Percentiles rank a stretch among this genome's conserved stretches.
phyloP scores from a whole-genome alignment of 768 basidiomycete species.

The Rhizopogon roseolus region DNA sequence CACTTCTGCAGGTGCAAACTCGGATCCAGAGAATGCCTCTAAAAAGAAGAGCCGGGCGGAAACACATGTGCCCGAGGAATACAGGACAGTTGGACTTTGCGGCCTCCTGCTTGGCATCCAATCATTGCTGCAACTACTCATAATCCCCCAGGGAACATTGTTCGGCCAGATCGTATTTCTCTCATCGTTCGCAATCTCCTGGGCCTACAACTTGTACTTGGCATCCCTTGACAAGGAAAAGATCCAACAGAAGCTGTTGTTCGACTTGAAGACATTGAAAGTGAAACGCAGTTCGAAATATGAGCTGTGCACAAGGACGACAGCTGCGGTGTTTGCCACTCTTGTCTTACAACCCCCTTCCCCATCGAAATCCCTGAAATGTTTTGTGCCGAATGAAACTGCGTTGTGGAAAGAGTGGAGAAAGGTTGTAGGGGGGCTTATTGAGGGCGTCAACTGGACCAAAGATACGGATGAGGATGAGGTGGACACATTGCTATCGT shows the following conservation, averaged over 20 bases:
- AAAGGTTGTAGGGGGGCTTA: constrained; percentile 11
- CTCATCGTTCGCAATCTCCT: constrained; percentile 12
- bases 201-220: constrained; percentile 14
- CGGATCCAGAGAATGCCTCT: too few species aligned
- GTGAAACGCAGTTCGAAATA: constrained; percentile 9
- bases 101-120: constrained; percentile 11
- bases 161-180: constrained; percentile 20
- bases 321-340: constrained; percentile 14
- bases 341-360: constrained; percentile 9
- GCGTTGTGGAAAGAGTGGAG: constrained; percentile 17
- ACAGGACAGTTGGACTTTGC: constrained; percentile 5
- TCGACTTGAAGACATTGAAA: too few species aligned
- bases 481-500: neutral
- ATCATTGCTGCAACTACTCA: constrained; percentile 14
- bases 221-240: constrained; percentile 21
- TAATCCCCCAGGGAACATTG: constrained; percentile 13
- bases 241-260: neutral
- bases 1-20: too few species aligned
- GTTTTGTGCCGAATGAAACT: constrained; percentile 12
- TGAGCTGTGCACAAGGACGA: constrained; percentile 11
- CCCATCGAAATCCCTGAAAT: constrained; percentile 5
- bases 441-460: neutral
- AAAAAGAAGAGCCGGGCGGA: too few species aligned
- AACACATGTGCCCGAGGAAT: too few species aligned
- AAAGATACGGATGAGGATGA: neutral